phyloP scores from a whole-genome alignment of 148 eudicot species.

The Rhododendron kiyosumense region DNA sequence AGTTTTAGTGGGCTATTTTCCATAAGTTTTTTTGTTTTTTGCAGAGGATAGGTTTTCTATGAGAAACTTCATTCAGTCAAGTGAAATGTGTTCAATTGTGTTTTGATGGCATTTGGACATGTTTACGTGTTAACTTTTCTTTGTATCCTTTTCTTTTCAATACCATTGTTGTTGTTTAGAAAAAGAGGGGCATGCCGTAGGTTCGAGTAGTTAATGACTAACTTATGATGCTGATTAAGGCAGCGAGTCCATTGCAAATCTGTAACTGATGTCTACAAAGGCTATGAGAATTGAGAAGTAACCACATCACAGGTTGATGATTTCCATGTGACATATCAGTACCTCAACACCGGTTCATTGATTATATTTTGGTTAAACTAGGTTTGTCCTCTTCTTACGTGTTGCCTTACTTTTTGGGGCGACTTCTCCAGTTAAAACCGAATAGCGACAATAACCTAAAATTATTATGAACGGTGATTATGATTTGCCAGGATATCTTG shows the following conservation, averaged over 20 bases:
- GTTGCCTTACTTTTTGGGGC: background rate
- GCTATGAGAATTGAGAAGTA: background rate
- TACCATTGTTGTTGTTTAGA: background rate
- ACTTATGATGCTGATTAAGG: background rate
- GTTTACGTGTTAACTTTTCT: background rate
- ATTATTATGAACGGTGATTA: background rate
- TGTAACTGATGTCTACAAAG: background rate
- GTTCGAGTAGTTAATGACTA: background rate
- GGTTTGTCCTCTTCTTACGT: background rate
- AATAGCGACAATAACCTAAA: background rate
- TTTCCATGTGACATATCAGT: background rate
- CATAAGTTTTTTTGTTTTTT: background rate
- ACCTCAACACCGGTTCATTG: background rate
- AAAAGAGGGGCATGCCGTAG: background rate
- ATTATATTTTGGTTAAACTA: background rate
- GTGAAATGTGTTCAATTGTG: background rate
- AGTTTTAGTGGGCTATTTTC: background rate
- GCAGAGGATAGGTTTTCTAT: background rate
- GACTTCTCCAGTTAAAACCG: background rate
- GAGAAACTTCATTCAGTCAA: background rate
- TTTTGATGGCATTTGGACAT: background rate
- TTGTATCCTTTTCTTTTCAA: background rate
- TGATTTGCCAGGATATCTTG: slow-evolving; percentile 3
- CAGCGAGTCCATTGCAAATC: background rate
- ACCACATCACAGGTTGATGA: background rate